Conservation (phyloP, 306 rosid species). For the Betula pendula region DNA sequence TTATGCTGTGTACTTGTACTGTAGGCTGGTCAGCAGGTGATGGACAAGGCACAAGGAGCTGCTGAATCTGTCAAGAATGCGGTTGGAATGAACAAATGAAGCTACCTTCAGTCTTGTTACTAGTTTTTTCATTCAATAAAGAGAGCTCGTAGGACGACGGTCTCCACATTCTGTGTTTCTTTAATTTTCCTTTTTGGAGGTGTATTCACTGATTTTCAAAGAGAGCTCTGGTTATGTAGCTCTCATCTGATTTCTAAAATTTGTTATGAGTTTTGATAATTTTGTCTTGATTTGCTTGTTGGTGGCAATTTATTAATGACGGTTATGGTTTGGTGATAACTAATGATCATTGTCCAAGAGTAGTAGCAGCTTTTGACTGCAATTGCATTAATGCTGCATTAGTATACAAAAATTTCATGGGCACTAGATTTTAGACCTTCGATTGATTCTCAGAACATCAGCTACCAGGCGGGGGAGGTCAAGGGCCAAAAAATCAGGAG, state of each 20-base stretch:
- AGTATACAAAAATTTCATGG: too few species aligned
- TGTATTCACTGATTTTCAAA: too few species aligned
- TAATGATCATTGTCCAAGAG: too few species aligned
- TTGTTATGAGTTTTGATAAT: neutral
- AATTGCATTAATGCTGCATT: too few species aligned
- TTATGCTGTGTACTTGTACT: neutral
- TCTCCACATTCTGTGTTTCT: neutral
- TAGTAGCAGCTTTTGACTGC: too few species aligned
- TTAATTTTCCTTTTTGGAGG: neutral
- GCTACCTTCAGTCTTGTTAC: too few species aligned
- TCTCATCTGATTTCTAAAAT: neutral
- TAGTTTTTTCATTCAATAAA: too few species aligned
- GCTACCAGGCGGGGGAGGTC: conserved; percentile 58
- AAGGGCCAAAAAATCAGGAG: conserved; percentile 60
- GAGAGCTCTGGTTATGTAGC: neutral
- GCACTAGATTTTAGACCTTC: too few species aligned
- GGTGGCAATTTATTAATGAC: too few species aligned
- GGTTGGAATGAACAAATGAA: conserved; percentile 41
- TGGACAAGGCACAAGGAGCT: conserved; percentile 32
- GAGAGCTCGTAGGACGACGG: too few species aligned
- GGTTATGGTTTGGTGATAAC: too few species aligned
- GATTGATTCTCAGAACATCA: conserved; percentile 41
- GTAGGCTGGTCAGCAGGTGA: conserved; percentile 29
- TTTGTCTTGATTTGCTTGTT: too few species aligned
- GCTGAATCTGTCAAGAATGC: conserved; percentile 40